Base-by-base conservation (phyloP, 2,329 filamentous ascomycete species). In the Cytospora schulzeri region DNA sequence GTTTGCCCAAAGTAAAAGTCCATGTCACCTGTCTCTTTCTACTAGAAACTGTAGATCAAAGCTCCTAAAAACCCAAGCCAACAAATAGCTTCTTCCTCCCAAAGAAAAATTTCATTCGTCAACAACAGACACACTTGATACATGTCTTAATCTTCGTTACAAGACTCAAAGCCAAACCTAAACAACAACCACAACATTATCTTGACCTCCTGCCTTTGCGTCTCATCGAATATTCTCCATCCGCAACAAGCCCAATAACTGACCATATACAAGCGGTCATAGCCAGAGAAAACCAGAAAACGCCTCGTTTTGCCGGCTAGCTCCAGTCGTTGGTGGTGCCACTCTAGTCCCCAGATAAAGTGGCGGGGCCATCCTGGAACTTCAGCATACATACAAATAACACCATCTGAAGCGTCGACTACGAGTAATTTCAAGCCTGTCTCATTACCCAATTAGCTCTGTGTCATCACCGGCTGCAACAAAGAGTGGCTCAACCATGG, bases 401-500 rank as follows among this genome's bases (percentile, higher is more conserved):
- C 45, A 48, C 22, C 45, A 22, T 24, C 45, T 48, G 45, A 48
- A 48, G 45, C 6, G 7, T 48, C 45, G 19, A 48, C 9, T 22
- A 19, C 45, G 19, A 48, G 3, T 22, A 19, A 12, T 48, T 48
- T 5, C n/a, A 48, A 48, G 45, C n/a, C 45, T n/a, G 11, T 48
- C 7, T 48, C 33, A 35, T 35, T 35, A 35, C 33, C 33, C 14
- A 12, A 11, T 48, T 48, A 48, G 3, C 22, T 45, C n/a, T 15
- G 45, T 48, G 45, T 19, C 17, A 31, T 19, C 51, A 3, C n/a
- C 59, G 48, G 33, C 28, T n/a, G 15, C n/a, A 35, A 33, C 9
- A 48, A 24, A 33, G 51, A 24, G 35, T 28, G 45, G 29, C 52
- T 51, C 29, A 11, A 57, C 51, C 33, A 68, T 68, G 66, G 60